Percentiles rank a stretch among this genome's conserved stretches.
Conservation (phyloP, 768 basidiomycete species). For the Clitopilus hobsonii region DNA sequence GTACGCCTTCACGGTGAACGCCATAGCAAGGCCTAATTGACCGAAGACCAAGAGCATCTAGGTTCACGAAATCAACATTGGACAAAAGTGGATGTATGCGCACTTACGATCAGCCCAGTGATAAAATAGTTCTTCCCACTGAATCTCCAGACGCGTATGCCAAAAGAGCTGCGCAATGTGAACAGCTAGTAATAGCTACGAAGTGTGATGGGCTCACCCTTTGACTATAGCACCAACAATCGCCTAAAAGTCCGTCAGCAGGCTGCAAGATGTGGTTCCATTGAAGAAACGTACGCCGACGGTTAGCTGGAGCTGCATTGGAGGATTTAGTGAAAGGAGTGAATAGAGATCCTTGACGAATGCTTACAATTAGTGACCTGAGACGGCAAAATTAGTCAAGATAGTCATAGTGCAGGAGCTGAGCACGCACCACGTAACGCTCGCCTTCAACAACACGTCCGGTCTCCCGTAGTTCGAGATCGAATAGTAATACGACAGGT, state of each 20-base stretch:
- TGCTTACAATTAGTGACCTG: conserved; percentile 50
- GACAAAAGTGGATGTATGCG: background rate
- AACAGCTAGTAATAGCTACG: background rate
- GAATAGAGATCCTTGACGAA: background rate
- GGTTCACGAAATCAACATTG: conserved; percentile 1
- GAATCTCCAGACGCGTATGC: conserved; percentile 29
- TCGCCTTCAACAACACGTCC: conserved; percentile 26
- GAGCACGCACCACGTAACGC: conserved; percentile 40
- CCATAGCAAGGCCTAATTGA: conserved; percentile 40
- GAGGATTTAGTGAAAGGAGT: background rate
- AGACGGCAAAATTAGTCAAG: background rate
- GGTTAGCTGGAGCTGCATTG: conserved; percentile 39
- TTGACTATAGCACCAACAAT: conserved; percentile 59
- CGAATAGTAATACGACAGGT: conserved; percentile 52
- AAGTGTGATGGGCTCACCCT: conserved; percentile 18
- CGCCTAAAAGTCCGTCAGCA: conserved; percentile 27
- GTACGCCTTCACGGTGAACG: conserved; percentile 45
- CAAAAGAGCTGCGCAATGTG: background rate
- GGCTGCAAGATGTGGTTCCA: background rate
- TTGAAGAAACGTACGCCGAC: conserved; percentile 30
- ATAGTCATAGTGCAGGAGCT: background rate
- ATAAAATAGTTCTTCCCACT: conserved; percentile 52
- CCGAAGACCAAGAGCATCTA: conserved; percentile 44
- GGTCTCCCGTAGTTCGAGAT: conserved; percentile 40
- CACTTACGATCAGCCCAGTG: conserved; percentile 50